These are phyloP conservation scores for Xylogone sp. DNA, from an alignment of 2,329 filamentous ascomycete species.

Conservation along the genomic window DNA sequence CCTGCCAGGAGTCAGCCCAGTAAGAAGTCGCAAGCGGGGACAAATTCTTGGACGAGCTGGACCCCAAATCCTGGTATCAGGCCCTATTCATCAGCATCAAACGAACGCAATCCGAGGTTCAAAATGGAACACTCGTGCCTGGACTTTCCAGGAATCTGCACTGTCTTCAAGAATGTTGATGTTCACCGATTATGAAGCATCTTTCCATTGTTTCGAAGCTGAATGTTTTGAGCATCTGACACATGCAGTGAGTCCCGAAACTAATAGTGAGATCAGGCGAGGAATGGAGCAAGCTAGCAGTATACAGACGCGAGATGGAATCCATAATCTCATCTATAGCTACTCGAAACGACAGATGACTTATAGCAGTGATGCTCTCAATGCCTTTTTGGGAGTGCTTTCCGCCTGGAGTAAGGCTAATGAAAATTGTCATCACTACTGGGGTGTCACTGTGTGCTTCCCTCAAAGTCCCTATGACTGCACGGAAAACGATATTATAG, in stretches of 20 bases:
- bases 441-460: not conserved
- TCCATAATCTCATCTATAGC: not conserved
- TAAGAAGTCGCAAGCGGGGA: not conserved
- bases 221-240: constrained; percentile 7
- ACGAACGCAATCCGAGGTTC: not conserved
- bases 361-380: not conserved
- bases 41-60: not conserved
- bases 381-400: not conserved
- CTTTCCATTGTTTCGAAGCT: constrained; percentile 7
- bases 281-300: not conserved
- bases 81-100: not conserved
- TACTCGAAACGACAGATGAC: not conserved
- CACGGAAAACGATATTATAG: not conserved
- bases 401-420: not conserved
- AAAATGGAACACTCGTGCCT: constrained; percentile 3
- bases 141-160: constrained; percentile 8
- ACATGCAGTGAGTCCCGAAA: not conserved
- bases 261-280: not conserved
- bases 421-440: not conserved
- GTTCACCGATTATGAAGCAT: constrained; percentile 7
- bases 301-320: not conserved
- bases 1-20: constrained; percentile 2
- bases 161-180: constrained; percentile 6
- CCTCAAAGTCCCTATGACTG: not conserved
- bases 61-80: not conserved